Evolutionary conservation across 2,329 filamentous ascomycete species (phyloP), one percentile per base, ranked within the genome.

Genomic region (Calcarisporium arbuscula): DNA sequence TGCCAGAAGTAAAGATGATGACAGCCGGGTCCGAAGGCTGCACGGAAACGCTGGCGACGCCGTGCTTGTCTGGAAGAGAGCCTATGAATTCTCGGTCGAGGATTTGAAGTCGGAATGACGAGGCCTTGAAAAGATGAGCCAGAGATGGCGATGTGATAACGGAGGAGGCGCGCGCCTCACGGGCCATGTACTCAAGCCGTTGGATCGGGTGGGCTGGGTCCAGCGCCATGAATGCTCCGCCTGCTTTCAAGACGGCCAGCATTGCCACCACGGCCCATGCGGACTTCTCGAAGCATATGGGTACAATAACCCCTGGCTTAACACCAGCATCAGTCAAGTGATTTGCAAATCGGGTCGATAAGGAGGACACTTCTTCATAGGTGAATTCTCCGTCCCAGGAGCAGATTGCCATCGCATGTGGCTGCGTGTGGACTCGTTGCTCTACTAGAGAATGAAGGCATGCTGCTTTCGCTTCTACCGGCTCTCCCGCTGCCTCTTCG

Each of bases 1-100:
- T 73, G 14, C 72, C 72, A 2, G 70, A 74, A 4, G 72, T 76
- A 48, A 74, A 77, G 41, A 73, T 65, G 40, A 70, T 64, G 1
- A 38, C 39, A 11, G 38, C 32, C n/a, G 27, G 23, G 10, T 18
- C 28, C 4, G 40, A 20, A 4, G 33, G 8, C 1, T n/a, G n/a
- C 22, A 25, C 22, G 22, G 22, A 14, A 9, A 10, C 22, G 22
- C 22, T 14, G 10, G 22, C 3, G 22, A 25, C 14, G 14, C 22
- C 22, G 22, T 3, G 10, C 22, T 25, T 14, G 14, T 10, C 22
- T 25, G 22, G 22, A 25, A 25, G 22, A 25, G 22, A 25, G 22
- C 14, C 14, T 25, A 25, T 25, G 10, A 25, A 10, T 25, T 25
- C 22, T 9, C 10, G 22, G 22, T 9, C 10, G 22, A 25, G 22